Evolutionary conservation across 495 filamentous ascomycete species (phyloP), one percentile per base, ranked within the genome.

Genomic region (Astrocystis sublimbata): DNA sequence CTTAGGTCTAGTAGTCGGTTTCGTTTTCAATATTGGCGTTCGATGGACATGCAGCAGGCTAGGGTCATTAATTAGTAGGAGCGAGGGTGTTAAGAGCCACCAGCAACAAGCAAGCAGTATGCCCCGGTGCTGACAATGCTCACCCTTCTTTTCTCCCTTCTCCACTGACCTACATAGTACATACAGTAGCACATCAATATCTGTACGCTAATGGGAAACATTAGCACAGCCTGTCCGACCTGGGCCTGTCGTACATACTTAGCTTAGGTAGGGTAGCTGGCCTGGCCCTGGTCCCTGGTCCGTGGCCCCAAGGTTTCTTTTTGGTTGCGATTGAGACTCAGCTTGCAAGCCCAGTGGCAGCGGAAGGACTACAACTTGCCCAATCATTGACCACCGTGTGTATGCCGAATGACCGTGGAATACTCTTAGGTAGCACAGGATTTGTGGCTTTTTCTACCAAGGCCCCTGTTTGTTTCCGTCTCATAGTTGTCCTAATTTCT

Each of bases 271-370:
- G n/a, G n/a, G n/a, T n/a, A n/a, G n/a, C n/a, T n/a, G n/a, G n/a
- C n/a, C n/a, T n/a, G n/a, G 33, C 65, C 63, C 60, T 58, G 63
- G 55, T 51, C 41, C 49, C 45, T 58, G 59, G 59, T 52, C n/a
- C n/a, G n/a, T 65, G 66, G 63, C 67, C 46, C 63, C 60, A n/a
- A n/a, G n/a, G n/a, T n/a, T 49, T 61, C 46, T 55, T 65, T 66
- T 49, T 60, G 63, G 68, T 61, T 55, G 56, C 58, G n/a, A 68
- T 66, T 36, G 56, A n/a, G 13, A n/a, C 31, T 58, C 56, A 58
- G 56, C 56, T 38, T 36, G 26, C n/a, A n/a, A 31, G 17, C 47
- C 41, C 15, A 58, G 42, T 23, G 26, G 41, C 23, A 33, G 28
- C 33, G 30, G n/a, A n/a, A n/a, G n/a, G n/a, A n/a, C n/a, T n/a